Percentiles rank a stretch among this genome's conserved stretches.
Evolutionary conservation across 106 monocot species (phyloP).

Genomic region (Allium sativum): DNA sequence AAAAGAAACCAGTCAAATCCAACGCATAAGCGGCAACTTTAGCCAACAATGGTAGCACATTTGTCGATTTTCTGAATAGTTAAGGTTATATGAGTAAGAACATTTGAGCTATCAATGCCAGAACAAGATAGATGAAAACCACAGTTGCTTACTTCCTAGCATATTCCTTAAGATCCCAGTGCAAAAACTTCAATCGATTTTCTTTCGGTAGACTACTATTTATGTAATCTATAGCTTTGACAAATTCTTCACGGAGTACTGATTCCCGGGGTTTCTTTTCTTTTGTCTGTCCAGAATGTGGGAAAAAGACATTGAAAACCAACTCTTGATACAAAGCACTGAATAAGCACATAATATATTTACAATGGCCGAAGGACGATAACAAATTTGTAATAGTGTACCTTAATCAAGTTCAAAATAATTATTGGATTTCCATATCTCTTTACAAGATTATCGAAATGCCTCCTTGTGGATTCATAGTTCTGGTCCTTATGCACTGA

Average conservation of each 20-base stretch:
- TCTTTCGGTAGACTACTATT: constrained; percentile 37
- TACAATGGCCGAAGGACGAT: background rate
- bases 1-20: constrained; percentile 41
- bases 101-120: background rate
- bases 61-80: constrained; percentile 29
- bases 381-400: constrained; percentile 1
- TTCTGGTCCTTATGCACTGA: constrained; percentile 72
- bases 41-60: constrained; percentile 27
- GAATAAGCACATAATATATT: no score
- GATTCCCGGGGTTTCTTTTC: constrained; percentile 84
- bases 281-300: constrained; percentile 23
- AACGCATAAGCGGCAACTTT: constrained; percentile 36
- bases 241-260: constrained; percentile 51
- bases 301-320: background rate
- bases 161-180: constrained; percentile 51
- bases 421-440: constrained; percentile 86
- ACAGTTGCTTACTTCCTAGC: constrained; percentile 24
- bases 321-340: no score
- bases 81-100: background rate
- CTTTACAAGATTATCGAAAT: constrained; percentile 82
- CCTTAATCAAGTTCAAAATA: constrained; percentile 85
- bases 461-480: constrained; percentile 85
- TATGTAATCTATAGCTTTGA: constrained; percentile 42
- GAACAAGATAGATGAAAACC: background rate
- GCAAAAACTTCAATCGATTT: constrained; percentile 40